Conservation (phyloP, 2,329 filamentous ascomycete genomes). For the Leptographium radiaticola region DNA sequence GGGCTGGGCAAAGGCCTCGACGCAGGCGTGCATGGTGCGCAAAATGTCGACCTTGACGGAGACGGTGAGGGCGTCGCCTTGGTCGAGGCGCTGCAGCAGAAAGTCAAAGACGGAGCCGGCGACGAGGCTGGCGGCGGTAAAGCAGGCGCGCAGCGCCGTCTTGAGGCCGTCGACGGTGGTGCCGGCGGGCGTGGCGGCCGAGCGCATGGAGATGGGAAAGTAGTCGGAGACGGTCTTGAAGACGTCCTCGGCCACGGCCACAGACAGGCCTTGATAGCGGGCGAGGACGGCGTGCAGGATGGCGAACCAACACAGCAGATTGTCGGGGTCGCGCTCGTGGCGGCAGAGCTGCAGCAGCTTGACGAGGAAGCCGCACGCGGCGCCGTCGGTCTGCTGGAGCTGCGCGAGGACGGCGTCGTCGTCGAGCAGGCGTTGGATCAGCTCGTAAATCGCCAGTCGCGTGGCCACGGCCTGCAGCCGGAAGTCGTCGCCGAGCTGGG, state of each 20-base stretch:
- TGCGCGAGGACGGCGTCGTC: slow-evolving; percentile 16
- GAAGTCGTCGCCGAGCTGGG: slow-evolving; percentile 43
- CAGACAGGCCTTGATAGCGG: slow-evolving; percentile 26
- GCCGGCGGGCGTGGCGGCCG: slow-evolving; percentile 32
- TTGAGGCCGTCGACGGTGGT: slow-evolving; percentile 46
- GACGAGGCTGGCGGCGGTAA: slow-evolving; percentile 34
- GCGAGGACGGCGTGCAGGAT: slow-evolving; percentile 31
- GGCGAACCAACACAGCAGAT: slow-evolving; percentile 44
- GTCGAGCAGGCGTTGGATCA: slow-evolving; percentile 31
- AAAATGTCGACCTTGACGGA: slow-evolving; percentile 45
- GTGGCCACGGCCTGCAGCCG: slow-evolving; percentile 37
- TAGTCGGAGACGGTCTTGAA: slow-evolving; percentile 46
- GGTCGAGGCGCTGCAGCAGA: slow-evolving; percentile 42
- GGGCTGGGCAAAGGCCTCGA: slow-evolving; percentile 33
- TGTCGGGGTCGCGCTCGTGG: slow-evolving; percentile 43
- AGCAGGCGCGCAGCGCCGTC: slow-evolving; percentile 36
- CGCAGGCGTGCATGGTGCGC: slow-evolving; percentile 39
- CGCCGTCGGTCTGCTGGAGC: slow-evolving; percentile 30
- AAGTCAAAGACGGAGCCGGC: slow-evolving; percentile 37
- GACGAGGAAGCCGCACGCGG: slow-evolving; percentile 31
- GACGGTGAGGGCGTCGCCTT: slow-evolving; percentile 43
- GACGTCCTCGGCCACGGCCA: slow-evolving; percentile 33
- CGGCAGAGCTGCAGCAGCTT: slow-evolving; percentile 37
- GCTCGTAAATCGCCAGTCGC: slow-evolving; percentile 36
- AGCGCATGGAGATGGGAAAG: slow-evolving; percentile 45